These are phyloP conservation scores for Trichoderma arundinaceum DNA, from an alignment of 2,329 filamentous ascomycete genomes.

Conservation along the genomic window DNA sequence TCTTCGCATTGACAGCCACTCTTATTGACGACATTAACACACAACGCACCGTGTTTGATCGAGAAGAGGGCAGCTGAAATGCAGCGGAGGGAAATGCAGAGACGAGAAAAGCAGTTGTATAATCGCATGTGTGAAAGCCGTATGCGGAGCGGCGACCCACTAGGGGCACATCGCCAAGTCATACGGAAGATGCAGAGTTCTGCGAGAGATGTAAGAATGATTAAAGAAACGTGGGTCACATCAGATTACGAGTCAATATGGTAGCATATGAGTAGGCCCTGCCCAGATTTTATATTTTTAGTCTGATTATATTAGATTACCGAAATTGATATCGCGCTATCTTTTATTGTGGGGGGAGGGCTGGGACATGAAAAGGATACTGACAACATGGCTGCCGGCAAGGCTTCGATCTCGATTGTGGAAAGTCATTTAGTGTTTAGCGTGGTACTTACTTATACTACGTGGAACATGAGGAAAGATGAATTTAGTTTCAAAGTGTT, in stretches of 20 bases:
- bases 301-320: neutral
- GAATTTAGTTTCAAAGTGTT: too few species aligned
- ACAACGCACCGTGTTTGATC: conserved; percentile 62
- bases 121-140: conserved; percentile 72
- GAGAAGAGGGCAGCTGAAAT: conserved; percentile 68
- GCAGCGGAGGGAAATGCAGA: conserved; percentile 63
- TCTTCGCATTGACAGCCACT: conserved; percentile 46
- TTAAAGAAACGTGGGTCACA: neutral
- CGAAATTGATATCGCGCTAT: neutral
- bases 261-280: conserved; percentile 1
- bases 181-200: conserved; percentile 76
- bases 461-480: too few species aligned
- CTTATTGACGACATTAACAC: conserved; percentile 53
- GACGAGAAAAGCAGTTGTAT: conserved; percentile 60
- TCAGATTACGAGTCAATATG: neutral
- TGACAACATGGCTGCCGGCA: too few species aligned
- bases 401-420: too few species aligned
- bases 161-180: conserved; percentile 77
- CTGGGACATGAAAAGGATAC: too few species aligned
- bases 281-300: neutral
- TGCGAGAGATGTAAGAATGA: conserved; percentile 43
- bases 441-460: too few species aligned
- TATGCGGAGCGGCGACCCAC: conserved; percentile 78
- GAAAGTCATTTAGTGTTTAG: too few species aligned
- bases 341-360: too few species aligned